phyloP scores from a whole-genome alignment of 306 rosid genomes.

The Rosa persica region DNA sequence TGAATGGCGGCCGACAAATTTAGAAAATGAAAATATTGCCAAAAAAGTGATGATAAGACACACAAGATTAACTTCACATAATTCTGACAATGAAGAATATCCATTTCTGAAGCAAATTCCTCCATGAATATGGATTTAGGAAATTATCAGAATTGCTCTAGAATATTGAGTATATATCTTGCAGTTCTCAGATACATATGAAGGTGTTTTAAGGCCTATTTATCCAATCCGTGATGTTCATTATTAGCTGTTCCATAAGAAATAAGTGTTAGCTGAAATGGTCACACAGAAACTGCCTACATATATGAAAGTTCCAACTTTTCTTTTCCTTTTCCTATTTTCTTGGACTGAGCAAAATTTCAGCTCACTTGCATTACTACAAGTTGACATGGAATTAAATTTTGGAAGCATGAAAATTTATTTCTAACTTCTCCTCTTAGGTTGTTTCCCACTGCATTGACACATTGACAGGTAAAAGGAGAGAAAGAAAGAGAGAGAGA shows the following conservation, averaged over 20 bases:
- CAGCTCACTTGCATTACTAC: slow-evolving; percentile 38
- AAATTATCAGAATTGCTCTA: neutral
- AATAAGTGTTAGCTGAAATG: slow-evolving; percentile 31
- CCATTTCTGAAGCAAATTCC: neutral
- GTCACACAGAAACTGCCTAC: slow-evolving; percentile 37
- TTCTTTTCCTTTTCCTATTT: neutral
- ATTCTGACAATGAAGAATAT: slow-evolving; percentile 8
- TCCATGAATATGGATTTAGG: neutral
- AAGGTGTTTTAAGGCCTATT: neutral
- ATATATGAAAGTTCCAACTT: slow-evolving; percentile 26
- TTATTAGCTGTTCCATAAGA: slow-evolving; percentile 42
- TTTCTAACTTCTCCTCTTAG: slow-evolving; percentile 44
- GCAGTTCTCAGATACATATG: neutral
- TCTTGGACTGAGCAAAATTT: neutral
- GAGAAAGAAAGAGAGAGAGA: slow-evolving; percentile 12
- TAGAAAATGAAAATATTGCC: neutral
- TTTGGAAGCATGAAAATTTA: slow-evolving; percentile 33
- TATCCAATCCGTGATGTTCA: neutral
- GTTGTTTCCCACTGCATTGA: slow-evolving; percentile 54
- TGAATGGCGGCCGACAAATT: slow-evolving; percentile 8
- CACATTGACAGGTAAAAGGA: slow-evolving; percentile 41
- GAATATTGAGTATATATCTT: neutral
- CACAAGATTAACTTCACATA: neutral
- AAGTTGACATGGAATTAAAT: slow-evolving; percentile 47
- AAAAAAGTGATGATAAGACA: neutral